Evolutionary conservation across 1,284 basidiomycete genomes (phyloP).

Genomic region (Erythrobasidium hasegawianum): DNA sequence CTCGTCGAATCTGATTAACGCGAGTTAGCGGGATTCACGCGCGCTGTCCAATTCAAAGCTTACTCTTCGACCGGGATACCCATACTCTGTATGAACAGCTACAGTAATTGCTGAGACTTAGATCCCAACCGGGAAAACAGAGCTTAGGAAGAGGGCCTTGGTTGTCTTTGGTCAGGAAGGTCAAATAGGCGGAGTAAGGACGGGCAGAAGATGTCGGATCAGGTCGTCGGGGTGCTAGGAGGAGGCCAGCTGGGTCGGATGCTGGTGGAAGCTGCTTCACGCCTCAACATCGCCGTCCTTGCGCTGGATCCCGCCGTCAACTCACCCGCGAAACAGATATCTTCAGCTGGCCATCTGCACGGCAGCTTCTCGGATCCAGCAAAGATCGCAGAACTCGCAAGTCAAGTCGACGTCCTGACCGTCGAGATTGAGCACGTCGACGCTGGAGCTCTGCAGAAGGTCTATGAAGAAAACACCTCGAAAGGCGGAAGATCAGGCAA

Average conservation of each 20-base stretch:
- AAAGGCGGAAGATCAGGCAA: slow-evolving; percentile 41
- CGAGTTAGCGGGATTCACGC: not conserved
- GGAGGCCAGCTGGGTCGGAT: slow-evolving; percentile 98
- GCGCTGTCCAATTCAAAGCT: not conserved
- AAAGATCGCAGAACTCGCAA: slow-evolving; percentile 76
- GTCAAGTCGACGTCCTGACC: slow-evolving; percentile 81
- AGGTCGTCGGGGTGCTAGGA: slow-evolving; percentile 52
- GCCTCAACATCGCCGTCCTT: slow-evolving; percentile 80
- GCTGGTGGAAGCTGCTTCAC: slow-evolving; percentile 85
- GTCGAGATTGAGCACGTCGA: slow-evolving; percentile 98
- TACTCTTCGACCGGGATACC: not conserved
- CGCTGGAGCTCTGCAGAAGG: slow-evolving; percentile 65
- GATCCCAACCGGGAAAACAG: too few species aligned
- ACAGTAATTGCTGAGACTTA: too few species aligned
- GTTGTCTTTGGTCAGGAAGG: too few species aligned
- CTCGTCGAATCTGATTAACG: not conserved
- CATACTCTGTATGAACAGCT: not conserved
- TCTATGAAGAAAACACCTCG: slow-evolving; percentile 55
- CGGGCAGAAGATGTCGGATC: slow-evolving; percentile 1
- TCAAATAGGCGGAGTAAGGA: not conserved
- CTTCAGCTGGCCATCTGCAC: slow-evolving; percentile 65
- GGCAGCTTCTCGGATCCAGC: slow-evolving; percentile 80
- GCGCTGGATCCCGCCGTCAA: slow-evolving; percentile 78
- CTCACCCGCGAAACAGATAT: slow-evolving; percentile 87
- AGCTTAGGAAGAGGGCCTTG: too few species aligned